A percentile compares a stretch with the other conserved stretches of the same genome.
These are phyloP conservation scores for apple (Malus domestica) DNA, from an alignment of 306 rosid species.

Conservation along the genomic window ASM211411v1 NC_041803.1:50895501-50896000, in stretches of 20 bases:
- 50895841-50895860: conserved; percentile 34
- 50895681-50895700: background rate
- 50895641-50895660: background rate
- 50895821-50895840: conserved; percentile 15
- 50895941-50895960: conserved; percentile 12
- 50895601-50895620: too few relatives aligned
- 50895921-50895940: conserved; percentile 24
- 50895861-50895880: conserved; percentile 25
- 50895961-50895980: conserved; percentile 34
- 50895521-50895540: too few relatives aligned
- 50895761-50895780: conserved; percentile 2
- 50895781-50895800: conserved; percentile 21
- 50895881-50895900: conserved; percentile 29
- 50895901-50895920: conserved; percentile 31
- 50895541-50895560: too few relatives aligned
- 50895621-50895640: too few relatives aligned
- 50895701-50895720: conserved; percentile 3
- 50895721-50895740: background rate
- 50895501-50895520: too few relatives aligned
- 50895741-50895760: background rate
- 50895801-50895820: conserved; percentile 26
- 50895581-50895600: too few relatives aligned
- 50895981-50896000: conserved; percentile 27
- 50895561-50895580: too few relatives aligned
- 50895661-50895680: background rate